A percentile compares a stretch with the other conserved stretches of the same genome.
Evolutionary conservation across 2,329 filamentous ascomycete species (phyloP).

Genomic region (Colletotrichum nymphaeae): DNA sequence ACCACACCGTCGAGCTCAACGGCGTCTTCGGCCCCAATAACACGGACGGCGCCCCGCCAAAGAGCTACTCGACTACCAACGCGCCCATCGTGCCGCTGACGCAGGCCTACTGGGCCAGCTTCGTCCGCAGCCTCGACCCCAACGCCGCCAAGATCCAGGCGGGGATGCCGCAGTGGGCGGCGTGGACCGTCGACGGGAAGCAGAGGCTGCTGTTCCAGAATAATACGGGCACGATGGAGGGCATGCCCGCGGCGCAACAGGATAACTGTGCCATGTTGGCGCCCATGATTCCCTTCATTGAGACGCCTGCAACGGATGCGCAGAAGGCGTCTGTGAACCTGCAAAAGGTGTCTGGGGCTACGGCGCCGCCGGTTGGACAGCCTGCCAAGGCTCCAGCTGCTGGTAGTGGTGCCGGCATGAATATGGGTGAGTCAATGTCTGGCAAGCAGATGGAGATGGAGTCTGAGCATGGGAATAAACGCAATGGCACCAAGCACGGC

Average conservation of each 20-base stretch:
- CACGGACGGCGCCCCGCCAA: conserved; percentile 58
- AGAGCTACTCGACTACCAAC: conserved; percentile 68
- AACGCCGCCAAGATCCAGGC: conserved; percentile 61
- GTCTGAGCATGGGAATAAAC: neutral
- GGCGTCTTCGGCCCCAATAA: conserved; percentile 76
- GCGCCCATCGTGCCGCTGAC: conserved; percentile 68
- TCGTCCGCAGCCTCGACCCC: conserved; percentile 74
- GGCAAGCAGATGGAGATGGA: neutral
- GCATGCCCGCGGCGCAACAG: conserved; percentile 38
- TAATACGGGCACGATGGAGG: conserved; percentile 54
- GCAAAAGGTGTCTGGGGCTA: conserved; percentile 1
- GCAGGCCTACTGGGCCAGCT: conserved; percentile 81
- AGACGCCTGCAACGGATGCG: conserved; percentile 28
- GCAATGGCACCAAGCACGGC: conserved; percentile 9
- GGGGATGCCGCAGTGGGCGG: conserved; percentile 63
- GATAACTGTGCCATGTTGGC: conserved; percentile 41
- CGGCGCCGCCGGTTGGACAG: neutral
- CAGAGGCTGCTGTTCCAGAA: conserved; percentile 57
- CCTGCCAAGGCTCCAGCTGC: neutral
- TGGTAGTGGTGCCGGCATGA: neutral
- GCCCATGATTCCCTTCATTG: conserved; percentile 40
- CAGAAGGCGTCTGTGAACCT: conserved; percentile 36
- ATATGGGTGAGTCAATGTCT: neutral
- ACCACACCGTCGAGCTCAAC: conserved; percentile 74
- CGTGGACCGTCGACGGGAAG: conserved; percentile 42